Conservation (phyloP, 129 eudicot species). For the Glebionis coronaria region DNA sequence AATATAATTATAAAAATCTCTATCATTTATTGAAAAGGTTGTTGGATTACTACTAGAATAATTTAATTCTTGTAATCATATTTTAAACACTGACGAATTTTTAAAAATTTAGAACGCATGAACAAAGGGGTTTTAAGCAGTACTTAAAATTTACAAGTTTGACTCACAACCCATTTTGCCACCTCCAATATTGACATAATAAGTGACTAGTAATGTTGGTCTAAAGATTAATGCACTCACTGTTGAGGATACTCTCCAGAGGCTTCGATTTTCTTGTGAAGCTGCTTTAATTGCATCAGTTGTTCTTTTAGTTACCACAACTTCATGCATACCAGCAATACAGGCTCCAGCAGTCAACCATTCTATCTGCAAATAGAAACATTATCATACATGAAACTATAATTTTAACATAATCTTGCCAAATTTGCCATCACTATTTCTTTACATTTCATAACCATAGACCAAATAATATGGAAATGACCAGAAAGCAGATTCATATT, state of each 20-base stretch:
- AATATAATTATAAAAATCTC: too few relatives aligned
- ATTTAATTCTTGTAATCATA: too few relatives aligned
- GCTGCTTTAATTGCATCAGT: conserved; percentile 66
- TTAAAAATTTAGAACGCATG: too few relatives aligned
- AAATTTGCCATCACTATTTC: background rate
- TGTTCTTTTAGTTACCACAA: conserved; percentile 77
- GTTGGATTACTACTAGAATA: too few relatives aligned
- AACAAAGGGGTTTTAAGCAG: too few relatives aligned
- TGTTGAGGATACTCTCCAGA: conserved; percentile 99
- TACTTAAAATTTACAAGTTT: too few relatives aligned
- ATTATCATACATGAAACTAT: background rate
- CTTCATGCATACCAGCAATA: conserved; percentile 97
- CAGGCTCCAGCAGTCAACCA: conserved; percentile 96
- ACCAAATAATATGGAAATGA: background rate
- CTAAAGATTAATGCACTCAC: conserved; percentile 41
- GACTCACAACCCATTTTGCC: background rate
- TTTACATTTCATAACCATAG: conserved; percentile 6
- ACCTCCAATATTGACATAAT: background rate
- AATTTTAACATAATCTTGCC: conserved; percentile 5
- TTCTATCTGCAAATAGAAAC: conserved; percentile 63
- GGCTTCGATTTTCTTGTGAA: conserved; percentile 80
- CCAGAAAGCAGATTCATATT: conserved; percentile 3
- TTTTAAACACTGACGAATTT: too few relatives aligned
- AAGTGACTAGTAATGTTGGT: background rate
- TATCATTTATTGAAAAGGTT: too few relatives aligned